These are phyloP conservation scores for Pythium folliculosum DNA, from an alignment of 352 stramenopile genomes.

Conservation along the genomic window DNA sequence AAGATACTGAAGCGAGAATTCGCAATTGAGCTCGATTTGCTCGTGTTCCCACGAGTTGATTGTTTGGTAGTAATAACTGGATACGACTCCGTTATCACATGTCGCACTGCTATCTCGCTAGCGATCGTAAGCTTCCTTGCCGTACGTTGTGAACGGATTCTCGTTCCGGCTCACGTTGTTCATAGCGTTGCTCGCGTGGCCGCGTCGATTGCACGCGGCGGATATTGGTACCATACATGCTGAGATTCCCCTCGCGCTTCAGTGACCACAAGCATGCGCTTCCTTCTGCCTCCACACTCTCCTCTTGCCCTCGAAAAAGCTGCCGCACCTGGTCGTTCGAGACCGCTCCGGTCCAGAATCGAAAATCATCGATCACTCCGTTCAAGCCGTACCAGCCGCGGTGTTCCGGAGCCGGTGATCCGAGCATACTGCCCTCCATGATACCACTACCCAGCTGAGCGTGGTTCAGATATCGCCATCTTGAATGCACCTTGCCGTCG, in stretches of 20 bases:
- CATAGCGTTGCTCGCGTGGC: constrained; percentile 3
- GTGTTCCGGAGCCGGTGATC: background rate
- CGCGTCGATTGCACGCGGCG: background rate
- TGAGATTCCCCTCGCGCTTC: background rate
- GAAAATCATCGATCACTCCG: constrained; percentile 4
- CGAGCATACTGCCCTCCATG: constrained; percentile 14
- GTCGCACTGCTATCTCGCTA: no score
- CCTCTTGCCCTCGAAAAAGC: constrained; percentile 1
- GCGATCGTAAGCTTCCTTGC: no score
- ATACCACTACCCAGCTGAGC: constrained; percentile 11
- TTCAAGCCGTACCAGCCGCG: constrained; percentile 15
- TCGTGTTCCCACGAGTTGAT: no score
- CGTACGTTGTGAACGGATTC: no score
- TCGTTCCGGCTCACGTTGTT: no score
- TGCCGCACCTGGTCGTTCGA: background rate
- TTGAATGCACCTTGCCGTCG: background rate
- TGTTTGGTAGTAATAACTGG: no score
- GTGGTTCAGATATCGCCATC: constrained; percentile 9
- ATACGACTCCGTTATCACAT: no score
- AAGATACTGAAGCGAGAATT: no score
- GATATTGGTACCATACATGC: background rate
- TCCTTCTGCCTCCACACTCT: background rate
- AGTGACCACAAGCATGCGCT: background rate
- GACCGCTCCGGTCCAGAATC: constrained; percentile 6
- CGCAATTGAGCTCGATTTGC: no score